Conservation (phyloP, 139 green algal genomes). For the Pseudopediastrum boryanum region DNA sequence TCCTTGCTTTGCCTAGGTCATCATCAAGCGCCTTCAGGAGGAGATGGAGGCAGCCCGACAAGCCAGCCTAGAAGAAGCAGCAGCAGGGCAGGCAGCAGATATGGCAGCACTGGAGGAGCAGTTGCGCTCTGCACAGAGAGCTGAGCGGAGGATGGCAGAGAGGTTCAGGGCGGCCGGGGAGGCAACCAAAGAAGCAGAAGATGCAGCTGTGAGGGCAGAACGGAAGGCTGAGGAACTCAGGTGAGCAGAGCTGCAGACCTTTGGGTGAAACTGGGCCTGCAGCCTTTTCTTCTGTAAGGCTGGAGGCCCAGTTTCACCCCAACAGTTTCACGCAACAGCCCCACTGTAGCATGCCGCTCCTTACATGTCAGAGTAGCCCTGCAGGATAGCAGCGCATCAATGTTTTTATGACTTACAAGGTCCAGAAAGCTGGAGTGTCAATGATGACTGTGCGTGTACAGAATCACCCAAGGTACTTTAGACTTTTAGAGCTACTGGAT, state of each 20-base stretch:
- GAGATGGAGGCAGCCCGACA: constrained; percentile 37
- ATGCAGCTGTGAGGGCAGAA: neutral
- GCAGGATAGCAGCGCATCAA: too few species aligned
- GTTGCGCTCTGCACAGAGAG: neutral
- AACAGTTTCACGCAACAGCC: too few species aligned
- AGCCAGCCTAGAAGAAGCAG: constrained; percentile 33
- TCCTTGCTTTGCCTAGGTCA: neutral
- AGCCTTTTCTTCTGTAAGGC: too few species aligned
- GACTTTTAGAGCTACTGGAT: too few species aligned
- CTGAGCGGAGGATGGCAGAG: constrained; percentile 1
- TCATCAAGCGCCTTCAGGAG: constrained; percentile 22
- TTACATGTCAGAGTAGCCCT: too few species aligned
- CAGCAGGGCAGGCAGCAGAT: neutral
- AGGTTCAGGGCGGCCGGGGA: neutral
- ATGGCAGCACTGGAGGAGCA: constrained; percentile 5
- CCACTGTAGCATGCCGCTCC: too few species aligned
- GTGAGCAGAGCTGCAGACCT: neutral
- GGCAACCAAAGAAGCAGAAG: constrained; percentile 26
- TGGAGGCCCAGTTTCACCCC: too few species aligned
- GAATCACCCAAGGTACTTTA: too few species aligned
- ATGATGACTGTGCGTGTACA: too few species aligned
- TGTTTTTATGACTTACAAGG: too few species aligned
- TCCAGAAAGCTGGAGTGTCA: too few species aligned
- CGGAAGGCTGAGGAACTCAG: constrained; percentile 6
- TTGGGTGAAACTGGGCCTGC: too few species aligned